Evolutionary conservation across 805 yeast genomes (phyloP).

Genomic region (Teunomyces kruisii): DNA sequence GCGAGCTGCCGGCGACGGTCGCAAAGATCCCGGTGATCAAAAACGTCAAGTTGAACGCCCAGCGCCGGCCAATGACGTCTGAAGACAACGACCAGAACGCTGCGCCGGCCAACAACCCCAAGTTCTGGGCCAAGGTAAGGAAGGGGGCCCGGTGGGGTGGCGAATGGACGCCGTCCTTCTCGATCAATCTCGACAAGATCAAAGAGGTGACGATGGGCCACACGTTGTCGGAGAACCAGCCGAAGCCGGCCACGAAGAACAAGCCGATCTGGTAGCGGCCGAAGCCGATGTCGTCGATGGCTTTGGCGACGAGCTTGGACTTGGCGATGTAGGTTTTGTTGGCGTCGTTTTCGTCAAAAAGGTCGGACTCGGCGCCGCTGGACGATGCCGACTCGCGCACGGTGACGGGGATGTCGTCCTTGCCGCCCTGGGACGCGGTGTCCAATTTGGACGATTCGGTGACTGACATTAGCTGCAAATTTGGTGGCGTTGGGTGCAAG

Average conservation of each 20-base stretch:
- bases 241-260: constrained; percentile 26
- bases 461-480: too few relatives aligned
- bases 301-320: constrained; percentile 35
- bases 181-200: constrained; percentile 29
- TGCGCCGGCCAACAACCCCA: constrained; percentile 25
- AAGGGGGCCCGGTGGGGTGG: constrained; percentile 34
- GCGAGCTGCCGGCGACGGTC: constrained; percentile 20
- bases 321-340: constrained; percentile 13
- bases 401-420: background rate
- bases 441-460: background rate
- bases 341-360: constrained; percentile 9
- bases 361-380: constrained; percentile 6
- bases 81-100: constrained; percentile 23
- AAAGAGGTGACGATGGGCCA: constrained; percentile 40
- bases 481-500: too few relatives aligned
- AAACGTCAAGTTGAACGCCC: constrained; percentile 27
- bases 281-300: constrained; percentile 39
- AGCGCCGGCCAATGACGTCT: constrained; percentile 24
- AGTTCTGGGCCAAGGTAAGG: constrained; percentile 38
- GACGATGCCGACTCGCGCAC: background rate
- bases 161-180: constrained; percentile 36
- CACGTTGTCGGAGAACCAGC: constrained; percentile 40
- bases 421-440: background rate
- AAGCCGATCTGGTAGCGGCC: constrained; percentile 25
- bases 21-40: constrained; percentile 24